Evolutionary conservation across 805 yeast species (phyloP).

Genomic region (Saturnispora zaruensis): DNA sequence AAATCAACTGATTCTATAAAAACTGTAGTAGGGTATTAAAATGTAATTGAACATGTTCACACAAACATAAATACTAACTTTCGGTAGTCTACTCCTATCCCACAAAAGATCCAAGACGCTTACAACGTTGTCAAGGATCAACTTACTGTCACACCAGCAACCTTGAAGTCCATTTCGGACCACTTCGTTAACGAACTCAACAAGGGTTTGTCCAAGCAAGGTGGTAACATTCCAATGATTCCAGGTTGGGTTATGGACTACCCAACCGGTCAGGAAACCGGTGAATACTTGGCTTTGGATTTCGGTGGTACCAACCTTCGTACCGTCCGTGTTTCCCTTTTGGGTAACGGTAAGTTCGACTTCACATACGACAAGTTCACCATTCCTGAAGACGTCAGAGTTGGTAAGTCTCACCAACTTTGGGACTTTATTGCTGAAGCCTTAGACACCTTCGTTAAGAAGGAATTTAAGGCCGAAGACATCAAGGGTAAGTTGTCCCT

Average conservation of each 20-base stretch:
- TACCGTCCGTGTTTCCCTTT: slow-evolving; percentile 77
- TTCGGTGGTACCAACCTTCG: slow-evolving; percentile 96
- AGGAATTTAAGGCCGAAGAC: slow-evolving; percentile 51
- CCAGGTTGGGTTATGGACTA: slow-evolving; percentile 93
- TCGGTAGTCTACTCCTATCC: not conserved
- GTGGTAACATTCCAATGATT: slow-evolving; percentile 92
- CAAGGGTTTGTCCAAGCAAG: slow-evolving; percentile 66
- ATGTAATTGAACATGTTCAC: too few species aligned
- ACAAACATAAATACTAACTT: not conserved
- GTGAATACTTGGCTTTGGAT: slow-evolving; percentile 87
- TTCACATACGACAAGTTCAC: slow-evolving; percentile 80
- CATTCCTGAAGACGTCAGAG: slow-evolving; percentile 70
- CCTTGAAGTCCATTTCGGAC: slow-evolving; percentile 55
- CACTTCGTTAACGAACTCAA: slow-evolving; percentile 75
- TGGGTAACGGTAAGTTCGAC: slow-evolving; percentile 79
- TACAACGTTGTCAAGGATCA: slow-evolving; percentile 48
- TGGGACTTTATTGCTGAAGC: slow-evolving; percentile 84
- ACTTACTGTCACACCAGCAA: slow-evolving; percentile 54
- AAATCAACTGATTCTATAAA: not conserved
- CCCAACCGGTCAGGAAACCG: slow-evolving; percentile 88
- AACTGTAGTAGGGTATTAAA: too few species aligned
- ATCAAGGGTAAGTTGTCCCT: slow-evolving; percentile 59
- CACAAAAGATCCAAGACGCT: slow-evolving; percentile 11
- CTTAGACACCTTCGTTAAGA: slow-evolving; percentile 54
- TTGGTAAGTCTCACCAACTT: slow-evolving; percentile 65